Conservation (phyloP, 495 filamentous ascomycete species). For the Polyplosphaeria fusca region DNA sequence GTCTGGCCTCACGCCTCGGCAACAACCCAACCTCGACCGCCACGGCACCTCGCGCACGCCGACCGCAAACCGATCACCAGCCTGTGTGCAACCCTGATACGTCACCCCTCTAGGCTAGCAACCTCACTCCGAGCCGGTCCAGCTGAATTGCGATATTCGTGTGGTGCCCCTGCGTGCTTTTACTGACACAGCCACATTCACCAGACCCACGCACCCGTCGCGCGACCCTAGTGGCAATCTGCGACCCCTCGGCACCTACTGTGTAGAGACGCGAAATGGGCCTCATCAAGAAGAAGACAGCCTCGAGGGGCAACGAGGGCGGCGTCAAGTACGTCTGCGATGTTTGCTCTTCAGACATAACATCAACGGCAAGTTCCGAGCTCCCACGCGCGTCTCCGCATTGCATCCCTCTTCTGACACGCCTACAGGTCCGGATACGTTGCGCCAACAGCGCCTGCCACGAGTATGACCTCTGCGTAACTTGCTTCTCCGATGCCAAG, state of each 20-base stretch:
- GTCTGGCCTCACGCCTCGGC: too few relatives aligned
- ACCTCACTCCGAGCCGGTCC: neutral
- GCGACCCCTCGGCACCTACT: neutral
- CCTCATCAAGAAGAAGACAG: slow-evolving; percentile 94
- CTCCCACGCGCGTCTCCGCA: neutral
- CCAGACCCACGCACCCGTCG: neutral
- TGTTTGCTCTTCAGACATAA: slow-evolving; percentile 91
- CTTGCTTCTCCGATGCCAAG: slow-evolving; percentile 81
- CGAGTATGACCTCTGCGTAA: slow-evolving; percentile 96
- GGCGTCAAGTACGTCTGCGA: slow-evolving; percentile 96
- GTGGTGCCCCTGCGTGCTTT: slow-evolving; percentile 1
- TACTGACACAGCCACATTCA: slow-evolving; percentile 20
- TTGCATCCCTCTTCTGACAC: neutral
- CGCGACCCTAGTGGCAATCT: neutral
- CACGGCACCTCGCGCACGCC: neutral
- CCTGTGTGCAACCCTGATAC: neutral
- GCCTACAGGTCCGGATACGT: slow-evolving; percentile 78
- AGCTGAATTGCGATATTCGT: neutral
- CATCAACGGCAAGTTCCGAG: slow-evolving; percentile 70
- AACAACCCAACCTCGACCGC: neutral
- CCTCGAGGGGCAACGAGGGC: slow-evolving; percentile 80
- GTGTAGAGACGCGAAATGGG: slow-evolving; percentile 63
- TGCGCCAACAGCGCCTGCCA: slow-evolving; percentile 79
- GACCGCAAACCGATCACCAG: neutral
- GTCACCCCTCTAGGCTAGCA: neutral